phyloP scores from a whole-genome alignment of 2,329 filamentous ascomycete genomes.

The Ceratocystis harringtonii region DNA sequence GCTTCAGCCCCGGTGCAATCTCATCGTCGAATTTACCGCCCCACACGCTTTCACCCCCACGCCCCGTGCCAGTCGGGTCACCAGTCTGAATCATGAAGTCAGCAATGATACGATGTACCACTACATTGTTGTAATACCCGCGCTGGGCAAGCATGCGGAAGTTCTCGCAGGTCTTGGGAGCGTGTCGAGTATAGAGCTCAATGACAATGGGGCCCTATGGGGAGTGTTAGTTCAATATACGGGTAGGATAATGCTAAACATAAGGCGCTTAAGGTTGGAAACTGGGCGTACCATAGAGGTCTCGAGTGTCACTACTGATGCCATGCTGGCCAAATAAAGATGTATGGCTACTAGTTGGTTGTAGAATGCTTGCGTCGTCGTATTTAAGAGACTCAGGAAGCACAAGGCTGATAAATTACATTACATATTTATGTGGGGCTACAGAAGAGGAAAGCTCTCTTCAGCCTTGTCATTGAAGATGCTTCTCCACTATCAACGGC shows the following conservation, averaged over 20 bases:
- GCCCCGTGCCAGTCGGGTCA: conserved; percentile 84
- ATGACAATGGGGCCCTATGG: conserved; percentile 63
- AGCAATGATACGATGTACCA: conserved; percentile 90
- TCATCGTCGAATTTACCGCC: conserved; percentile 92
- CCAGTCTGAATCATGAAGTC: conserved; percentile 95
- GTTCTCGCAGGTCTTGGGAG: conserved; percentile 79
- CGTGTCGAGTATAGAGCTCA: conserved; percentile 82
- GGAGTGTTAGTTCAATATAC: background rate
- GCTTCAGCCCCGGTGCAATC: conserved; percentile 61
- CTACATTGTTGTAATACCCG: conserved; percentile 73
- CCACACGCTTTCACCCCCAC: conserved; percentile 78
- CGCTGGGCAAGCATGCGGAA: conserved; percentile 65
- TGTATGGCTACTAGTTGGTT: background rate
- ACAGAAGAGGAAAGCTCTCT: background rate
- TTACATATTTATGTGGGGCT: background rate
- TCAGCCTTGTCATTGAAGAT: background rate
- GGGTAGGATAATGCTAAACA: no score
- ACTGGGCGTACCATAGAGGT: conserved; percentile 59
- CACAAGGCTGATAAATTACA: background rate
- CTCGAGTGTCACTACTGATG: conserved; percentile 64
- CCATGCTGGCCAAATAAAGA: conserved; percentile 36
- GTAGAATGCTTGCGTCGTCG: background rate
- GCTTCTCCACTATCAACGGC: background rate
- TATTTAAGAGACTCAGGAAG: background rate
- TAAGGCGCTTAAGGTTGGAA: background rate